Evolutionary conservation across 345 rosid species (phyloP), one percentile per base, ranked within the genome.

Genomic region (Pistacia vera): DNA sequence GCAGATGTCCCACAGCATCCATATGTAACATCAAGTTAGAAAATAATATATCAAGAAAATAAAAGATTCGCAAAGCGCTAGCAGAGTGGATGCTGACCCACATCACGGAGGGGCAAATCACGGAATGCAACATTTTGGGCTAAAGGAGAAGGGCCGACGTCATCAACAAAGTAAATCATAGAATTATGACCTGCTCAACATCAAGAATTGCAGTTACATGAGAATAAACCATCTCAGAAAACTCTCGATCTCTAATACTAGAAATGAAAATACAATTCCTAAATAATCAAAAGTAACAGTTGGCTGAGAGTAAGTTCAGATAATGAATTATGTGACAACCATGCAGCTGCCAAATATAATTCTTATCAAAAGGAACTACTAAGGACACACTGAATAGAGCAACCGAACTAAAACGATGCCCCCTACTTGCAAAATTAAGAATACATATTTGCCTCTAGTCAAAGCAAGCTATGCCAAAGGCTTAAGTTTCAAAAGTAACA

Each of bases 41-140:
- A 56, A 66, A 74, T 68, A 74, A 60, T 56, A 71, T 20, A 30
- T 70, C 20, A 48, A 71, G 35, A 78, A 80, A 76, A 81, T 70
- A 61, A 76, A 44, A 66, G 70, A 70, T 79, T 60, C 66, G 68
- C 74, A 79, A 71, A 82, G 61, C 56, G 18, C 74, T 75, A 86
- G 81, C 80, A 87, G 85, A 83, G 90, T 85, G 95, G 91, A 93
- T 81, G 98, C 97, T 92, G 97, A 96, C 99, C 99, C 99, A 96
- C 98, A 93, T 96, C 99, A 91, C 97, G 95, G 77, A 96, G 99
- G 78, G 99, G 99, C 92, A 96, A 90, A 90, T 93, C 89, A 48
- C 92, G 89, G 79, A 91, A 86, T 63, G 97, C 91, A 64, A 96
- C 92, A 77, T 83, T 96, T 74, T 96, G 99, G 57, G 97, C 99